Percentiles rank a stretch among this genome's conserved stretches.
Evolutionary conservation across 208 protist species (phyloP).

Genomic region (Angomonas deanei): DNA sequence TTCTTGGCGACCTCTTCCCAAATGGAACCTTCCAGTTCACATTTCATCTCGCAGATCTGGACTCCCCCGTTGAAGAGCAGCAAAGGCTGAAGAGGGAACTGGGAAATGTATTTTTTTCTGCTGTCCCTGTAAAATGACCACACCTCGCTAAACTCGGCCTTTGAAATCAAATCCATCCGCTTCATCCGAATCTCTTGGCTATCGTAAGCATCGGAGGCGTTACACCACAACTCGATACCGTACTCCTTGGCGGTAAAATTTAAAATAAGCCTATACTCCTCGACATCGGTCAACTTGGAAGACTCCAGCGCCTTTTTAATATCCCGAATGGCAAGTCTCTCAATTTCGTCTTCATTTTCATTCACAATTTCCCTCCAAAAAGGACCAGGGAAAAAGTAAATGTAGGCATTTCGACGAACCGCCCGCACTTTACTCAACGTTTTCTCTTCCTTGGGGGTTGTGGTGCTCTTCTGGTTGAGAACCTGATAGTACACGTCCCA

Average conservation of each 20-base stretch:
- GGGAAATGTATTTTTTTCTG: background rate
- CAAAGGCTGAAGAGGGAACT: background rate
- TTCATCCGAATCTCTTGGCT: background rate
- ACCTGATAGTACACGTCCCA: slow-evolving; percentile 32
- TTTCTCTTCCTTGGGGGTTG: background rate
- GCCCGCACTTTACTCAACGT: background rate
- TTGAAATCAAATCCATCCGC: background rate
- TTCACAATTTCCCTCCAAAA: background rate
- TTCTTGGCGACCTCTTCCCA: background rate
- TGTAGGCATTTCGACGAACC: background rate
- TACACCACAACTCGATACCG: background rate
- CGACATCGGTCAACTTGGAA: background rate
- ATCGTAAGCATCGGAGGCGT: background rate
- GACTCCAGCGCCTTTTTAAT: background rate
- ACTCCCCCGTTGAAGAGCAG: background rate
- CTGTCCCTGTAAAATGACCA: background rate
- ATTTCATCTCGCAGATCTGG: background rate
- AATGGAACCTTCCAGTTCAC: background rate
- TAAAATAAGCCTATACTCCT: background rate
- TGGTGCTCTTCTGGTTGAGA: background rate
- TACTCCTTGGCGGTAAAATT: background rate
- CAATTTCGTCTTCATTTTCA: background rate
- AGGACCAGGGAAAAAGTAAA: background rate
- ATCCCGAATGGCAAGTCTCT: background rate
- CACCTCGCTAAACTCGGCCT: background rate